phyloP scores from a whole-genome alignment of 805 yeast species.

The Starmerella sp. region DNA sequence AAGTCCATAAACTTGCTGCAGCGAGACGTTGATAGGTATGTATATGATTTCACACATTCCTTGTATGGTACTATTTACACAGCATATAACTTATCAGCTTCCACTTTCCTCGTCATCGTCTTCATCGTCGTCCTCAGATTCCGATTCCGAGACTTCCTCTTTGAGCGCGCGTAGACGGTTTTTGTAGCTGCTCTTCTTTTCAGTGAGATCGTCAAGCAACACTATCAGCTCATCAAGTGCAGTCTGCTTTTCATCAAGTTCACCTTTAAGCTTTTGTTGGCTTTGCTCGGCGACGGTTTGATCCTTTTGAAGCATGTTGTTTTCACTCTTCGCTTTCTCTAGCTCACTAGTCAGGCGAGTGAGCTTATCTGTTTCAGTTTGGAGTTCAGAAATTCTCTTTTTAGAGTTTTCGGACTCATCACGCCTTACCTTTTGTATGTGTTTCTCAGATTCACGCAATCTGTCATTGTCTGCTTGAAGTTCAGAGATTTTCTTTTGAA shows the following conservation, averaged over 20 bases:
- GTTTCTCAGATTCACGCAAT: not conserved
- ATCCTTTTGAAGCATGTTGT: not conserved
- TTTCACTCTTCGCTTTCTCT: not conserved
- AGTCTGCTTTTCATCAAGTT: conserved; percentile 27
- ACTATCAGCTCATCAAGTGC: conserved; percentile 68
- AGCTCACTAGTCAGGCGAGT: not conserved
- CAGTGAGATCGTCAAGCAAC: conserved; percentile 67
- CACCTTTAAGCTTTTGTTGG: conserved; percentile 2
- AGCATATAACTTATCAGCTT: not conserved
- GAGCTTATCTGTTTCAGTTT: not conserved
- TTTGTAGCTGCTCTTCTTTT: conserved; percentile 49
- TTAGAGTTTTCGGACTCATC: not conserved
- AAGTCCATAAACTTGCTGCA: conserved; percentile 7
- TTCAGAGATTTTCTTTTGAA: not conserved
- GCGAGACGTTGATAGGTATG: conserved; percentile 1
- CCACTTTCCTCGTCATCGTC: conserved; percentile 33
- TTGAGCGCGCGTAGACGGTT: conserved; percentile 41
- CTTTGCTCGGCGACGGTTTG: conserved; percentile 2
- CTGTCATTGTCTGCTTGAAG: not conserved
- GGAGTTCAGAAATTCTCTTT: not conserved
- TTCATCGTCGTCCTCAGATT: conserved; percentile 52
- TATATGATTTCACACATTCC: not conserved
- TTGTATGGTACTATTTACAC: not conserved
- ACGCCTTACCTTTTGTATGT: not conserved
- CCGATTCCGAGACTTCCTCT: conserved; percentile 60